A percentile compares a stretch with the other conserved stretches of the same genome.
These are phyloP conservation scores for Aspergillus ruber DNA, from an alignment of 2,329 filamentous ascomycete species.

Conservation along the genomic window DNA sequence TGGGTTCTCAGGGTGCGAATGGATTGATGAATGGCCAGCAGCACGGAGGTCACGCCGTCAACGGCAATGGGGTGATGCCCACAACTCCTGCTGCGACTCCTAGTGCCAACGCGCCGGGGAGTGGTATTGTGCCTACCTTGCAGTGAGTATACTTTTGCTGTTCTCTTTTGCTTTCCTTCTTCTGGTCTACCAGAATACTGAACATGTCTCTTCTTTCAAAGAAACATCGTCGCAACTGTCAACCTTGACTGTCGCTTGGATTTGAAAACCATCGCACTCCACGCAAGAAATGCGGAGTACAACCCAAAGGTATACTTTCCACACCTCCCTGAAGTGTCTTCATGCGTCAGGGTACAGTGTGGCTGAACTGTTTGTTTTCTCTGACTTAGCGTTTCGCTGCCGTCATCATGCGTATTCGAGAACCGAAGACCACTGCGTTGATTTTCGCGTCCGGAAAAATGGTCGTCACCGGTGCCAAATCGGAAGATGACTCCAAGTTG, in stretches of 20 bases:
- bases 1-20: constrained; percentile 41
- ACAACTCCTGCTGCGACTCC: constrained; percentile 88
- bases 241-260: constrained; percentile 96
- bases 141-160: constrained; percentile 73
- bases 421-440: constrained; percentile 94
- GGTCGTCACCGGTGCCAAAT: constrained; percentile 97
- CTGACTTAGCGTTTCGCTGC: constrained; percentile 83
- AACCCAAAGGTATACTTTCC: constrained; percentile 76
- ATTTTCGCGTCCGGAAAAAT: constrained; percentile 99
- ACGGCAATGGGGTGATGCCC: constrained; percentile 76
- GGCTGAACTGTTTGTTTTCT: constrained; percentile 38
- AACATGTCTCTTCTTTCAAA: constrained; percentile 46
- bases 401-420: constrained; percentile 99
- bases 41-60: constrained; percentile 53
- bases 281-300: constrained; percentile 97
- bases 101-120: constrained; percentile 71
- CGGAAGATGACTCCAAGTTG: constrained; percentile 94
- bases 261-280: constrained; percentile 96
- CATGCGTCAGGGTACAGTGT: constrained; percentile 32
- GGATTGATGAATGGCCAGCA: constrained; percentile 47
- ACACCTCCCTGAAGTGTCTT: constrained; percentile 24
- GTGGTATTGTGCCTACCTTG: constrained; percentile 85
- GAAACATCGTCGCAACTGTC: constrained; percentile 98
- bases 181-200: constrained; percentile 45
- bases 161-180: constrained; percentile 14